Conservation (phyloP, 108 stramenopile genomes). For the Cafeteria roenbergensis region DNA sequence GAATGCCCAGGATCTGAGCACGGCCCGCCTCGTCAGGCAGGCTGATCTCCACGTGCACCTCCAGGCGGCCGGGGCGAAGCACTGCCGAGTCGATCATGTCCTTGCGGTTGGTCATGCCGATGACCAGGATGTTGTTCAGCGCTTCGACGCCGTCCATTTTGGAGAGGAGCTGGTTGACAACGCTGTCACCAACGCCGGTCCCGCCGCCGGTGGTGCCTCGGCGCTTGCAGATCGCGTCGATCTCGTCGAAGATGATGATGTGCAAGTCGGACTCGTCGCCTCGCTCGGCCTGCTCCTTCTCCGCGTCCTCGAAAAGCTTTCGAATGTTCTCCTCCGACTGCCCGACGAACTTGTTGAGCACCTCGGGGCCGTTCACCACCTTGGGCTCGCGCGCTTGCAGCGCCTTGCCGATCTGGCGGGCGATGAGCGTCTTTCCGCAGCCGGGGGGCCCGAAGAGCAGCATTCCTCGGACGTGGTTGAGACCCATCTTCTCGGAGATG, state of each 20-base stretch:
- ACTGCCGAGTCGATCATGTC: conserved; percentile 98
- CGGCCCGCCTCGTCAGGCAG: conserved; percentile 81
- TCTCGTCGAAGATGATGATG: conserved; percentile 97
- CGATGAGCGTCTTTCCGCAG: conserved; percentile 95
- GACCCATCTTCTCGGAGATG: conserved; percentile 86
- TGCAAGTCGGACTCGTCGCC: conserved; percentile 89
- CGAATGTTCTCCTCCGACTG: conserved; percentile 89
- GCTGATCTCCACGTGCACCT: conserved; percentile 94
- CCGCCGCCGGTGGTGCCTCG: conserved; percentile 77
- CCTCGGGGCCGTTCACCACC: conserved; percentile 95
- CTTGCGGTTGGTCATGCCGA: conserved; percentile 99
- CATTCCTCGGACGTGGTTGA: conserved; percentile 94
- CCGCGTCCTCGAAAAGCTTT: conserved; percentile 76
- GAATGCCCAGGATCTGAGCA: conserved; percentile 83
- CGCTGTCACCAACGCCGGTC: conserved; percentile 84
- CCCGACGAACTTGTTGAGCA: conserved; percentile 92
- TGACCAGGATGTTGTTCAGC: conserved; percentile 90
- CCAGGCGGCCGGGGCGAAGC: conserved; percentile 89
- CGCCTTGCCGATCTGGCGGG: conserved; percentile 91
- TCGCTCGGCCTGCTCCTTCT: conserved; percentile 70
- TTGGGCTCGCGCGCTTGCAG: conserved; percentile 90
- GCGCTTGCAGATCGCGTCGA: conserved; percentile 95
- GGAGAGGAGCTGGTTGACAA: conserved; percentile 95
- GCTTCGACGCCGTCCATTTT: conserved; percentile 99
- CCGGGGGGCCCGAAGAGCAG: conserved; percentile 86